Evolutionary conservation across 208 protist species (phyloP).

Genomic region (Acanthamoeba rhysodes): DNA sequence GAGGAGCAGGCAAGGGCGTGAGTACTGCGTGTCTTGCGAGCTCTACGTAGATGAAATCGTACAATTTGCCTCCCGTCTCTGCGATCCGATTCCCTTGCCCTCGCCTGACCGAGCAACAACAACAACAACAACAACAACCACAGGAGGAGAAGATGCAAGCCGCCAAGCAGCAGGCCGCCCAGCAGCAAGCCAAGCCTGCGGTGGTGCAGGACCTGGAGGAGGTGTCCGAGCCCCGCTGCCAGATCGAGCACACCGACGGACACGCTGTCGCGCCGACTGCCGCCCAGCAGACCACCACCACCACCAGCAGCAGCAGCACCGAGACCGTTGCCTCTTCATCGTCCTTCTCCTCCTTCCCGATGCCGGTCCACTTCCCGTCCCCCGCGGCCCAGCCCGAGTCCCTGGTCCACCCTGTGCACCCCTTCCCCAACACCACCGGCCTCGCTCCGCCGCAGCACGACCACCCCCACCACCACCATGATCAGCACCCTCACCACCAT

Average conservation of each 20-base stretch:
- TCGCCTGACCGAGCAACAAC: too few relatives aligned
- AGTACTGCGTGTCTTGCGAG: conserved; percentile 21
- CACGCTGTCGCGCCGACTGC: neutral
- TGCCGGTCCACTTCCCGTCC: conserved; percentile 3
- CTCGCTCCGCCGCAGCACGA: neutral
- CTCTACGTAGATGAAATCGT: conserved; percentile 18
- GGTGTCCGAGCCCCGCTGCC: conserved; percentile 22
- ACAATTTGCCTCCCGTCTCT: neutral
- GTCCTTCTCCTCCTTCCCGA: neutral
- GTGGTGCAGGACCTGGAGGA: neutral
- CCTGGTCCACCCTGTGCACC: neutral
- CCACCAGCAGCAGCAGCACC: conserved; percentile 1
- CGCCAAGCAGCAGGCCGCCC: neutral
- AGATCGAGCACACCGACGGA: neutral
- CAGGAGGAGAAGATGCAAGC: neutral
- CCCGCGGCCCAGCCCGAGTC: neutral
- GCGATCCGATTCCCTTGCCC: neutral
- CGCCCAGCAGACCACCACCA: neutral
- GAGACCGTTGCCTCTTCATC: neutral
- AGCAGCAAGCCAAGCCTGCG: neutral
- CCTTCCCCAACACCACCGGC: neutral
- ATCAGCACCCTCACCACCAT: neutral
- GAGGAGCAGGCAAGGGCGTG: neutral
- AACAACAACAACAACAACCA: too few relatives aligned
- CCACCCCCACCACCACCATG: neutral